Evolutionary conservation across 2,329 filamentous ascomycete genomes (phyloP), one percentile per base, ranked within the genome.

Genomic region (Dryadomyces quercivorus): DNA sequence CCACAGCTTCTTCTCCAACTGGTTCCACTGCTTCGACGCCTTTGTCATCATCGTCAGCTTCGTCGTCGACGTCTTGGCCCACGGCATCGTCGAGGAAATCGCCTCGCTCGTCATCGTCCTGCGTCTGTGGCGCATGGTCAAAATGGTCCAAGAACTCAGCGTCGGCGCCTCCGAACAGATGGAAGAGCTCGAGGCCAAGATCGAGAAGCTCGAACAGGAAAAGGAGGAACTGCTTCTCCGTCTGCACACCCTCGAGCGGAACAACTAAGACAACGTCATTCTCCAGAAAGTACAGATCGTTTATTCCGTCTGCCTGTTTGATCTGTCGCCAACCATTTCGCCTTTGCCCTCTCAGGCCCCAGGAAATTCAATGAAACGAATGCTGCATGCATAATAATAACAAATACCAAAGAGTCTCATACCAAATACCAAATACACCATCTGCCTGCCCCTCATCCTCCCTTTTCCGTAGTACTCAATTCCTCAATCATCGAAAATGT

Each of bases 91-190:
- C 6, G 79, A 83, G 65, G 79, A 85, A 62, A 78, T 84, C 49
- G 81, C 77, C 1, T 84, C 80, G 0, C 70, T 87, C n/a, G 75
- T 87, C 50, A 74, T 87, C 31, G 72, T 85, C 4, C 69, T 87
- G 47, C 78, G 84, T 53, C 70, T 87, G 3, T 86, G 82, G 79
- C 75, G 84, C 16, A 75, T 87, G 47, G 79, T 85, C 64, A 85
- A 86, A 69, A 84, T 86, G 52, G 78, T 85, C 7, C 81, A 87
- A 62, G 84, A 87, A 65, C 72, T 86, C 57, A 77, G 77, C 34
- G 73, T 82, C 7, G 81, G 80, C 9, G 81, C 81, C 1, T 69
- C 77, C 40, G 82, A 86, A 66, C 72, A 80, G 63, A 77, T 81
- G 69, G 81, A 82, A 58, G 72, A 73, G 10, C 66, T 85, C 43